Conservation (phyloP, 1,284 basidiomycete species). For the Ceratobasidium sp. region DNA sequence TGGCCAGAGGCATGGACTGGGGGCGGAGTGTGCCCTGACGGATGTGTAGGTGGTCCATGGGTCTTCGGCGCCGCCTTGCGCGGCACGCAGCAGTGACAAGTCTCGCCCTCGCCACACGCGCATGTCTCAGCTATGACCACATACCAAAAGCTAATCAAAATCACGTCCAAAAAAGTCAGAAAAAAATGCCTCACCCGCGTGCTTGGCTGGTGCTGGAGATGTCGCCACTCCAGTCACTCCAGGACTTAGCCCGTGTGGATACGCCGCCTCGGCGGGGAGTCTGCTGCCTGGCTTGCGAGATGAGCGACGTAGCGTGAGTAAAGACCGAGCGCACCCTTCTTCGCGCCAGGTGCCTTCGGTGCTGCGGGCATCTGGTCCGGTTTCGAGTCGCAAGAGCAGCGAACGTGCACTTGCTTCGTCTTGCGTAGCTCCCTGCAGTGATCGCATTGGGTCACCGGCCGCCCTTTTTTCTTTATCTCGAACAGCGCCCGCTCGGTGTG, state of each 20-base stretch:
- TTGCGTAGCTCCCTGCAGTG: constrained; percentile 83
- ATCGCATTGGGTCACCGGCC: constrained; percentile 84
- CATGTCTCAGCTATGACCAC: constrained; percentile 57
- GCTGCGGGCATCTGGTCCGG: constrained; percentile 58
- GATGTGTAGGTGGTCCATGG: constrained; percentile 59
- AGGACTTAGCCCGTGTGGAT: constrained; percentile 75
- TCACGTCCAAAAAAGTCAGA: constrained; percentile 14
- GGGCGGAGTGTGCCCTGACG: constrained; percentile 55
- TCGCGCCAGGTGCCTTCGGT: constrained; percentile 59
- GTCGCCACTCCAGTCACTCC: constrained; percentile 68
- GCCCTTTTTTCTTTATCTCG: constrained; percentile 85
- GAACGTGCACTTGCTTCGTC: constrained; percentile 79
- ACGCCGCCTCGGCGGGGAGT: constrained; percentile 72
- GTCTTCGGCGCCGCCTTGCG: constrained; percentile 53
- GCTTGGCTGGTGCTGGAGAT: constrained; percentile 32
- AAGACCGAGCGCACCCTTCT: constrained; percentile 69
- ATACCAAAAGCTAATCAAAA: neutral
- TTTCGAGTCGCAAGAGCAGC: constrained; percentile 69
- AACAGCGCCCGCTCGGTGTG: constrained; percentile 83
- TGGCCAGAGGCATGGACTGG: constrained; percentile 29
- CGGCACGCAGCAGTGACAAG: constrained; percentile 70
- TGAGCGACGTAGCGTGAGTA: constrained; percentile 43
- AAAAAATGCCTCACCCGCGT: constrained; percentile 49
- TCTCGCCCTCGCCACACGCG: constrained; percentile 61
- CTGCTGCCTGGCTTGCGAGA: constrained; percentile 42